Evolutionary conservation across 306 rosid genomes (phyloP).

Genomic region (Dalbergia cultrata): DNA sequence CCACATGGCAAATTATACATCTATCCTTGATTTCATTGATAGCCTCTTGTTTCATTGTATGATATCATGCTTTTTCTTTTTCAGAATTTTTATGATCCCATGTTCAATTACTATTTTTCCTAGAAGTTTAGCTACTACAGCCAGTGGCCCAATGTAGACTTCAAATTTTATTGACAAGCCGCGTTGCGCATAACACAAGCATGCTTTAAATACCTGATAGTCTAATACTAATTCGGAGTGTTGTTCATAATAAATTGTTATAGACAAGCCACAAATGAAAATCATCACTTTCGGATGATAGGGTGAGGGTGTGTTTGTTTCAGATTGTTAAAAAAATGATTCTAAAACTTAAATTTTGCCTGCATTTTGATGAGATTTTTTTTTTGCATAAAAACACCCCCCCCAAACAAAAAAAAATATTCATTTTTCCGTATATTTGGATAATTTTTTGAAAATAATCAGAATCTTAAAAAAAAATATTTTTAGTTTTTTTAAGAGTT

Average conservation of each 20-base stretch:
- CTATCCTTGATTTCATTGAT: conserved; percentile 22
- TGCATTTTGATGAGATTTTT: too few species aligned
- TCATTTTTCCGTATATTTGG: too few species aligned
- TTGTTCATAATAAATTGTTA: background rate
- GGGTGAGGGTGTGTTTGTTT: background rate
- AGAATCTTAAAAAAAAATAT: too few species aligned
- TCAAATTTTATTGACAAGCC: background rate
- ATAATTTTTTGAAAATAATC: too few species aligned
- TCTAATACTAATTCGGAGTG: background rate
- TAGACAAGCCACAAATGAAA: background rate
- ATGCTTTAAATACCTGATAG: background rate
- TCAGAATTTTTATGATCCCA: background rate
- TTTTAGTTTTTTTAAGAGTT: too few species aligned
- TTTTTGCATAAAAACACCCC: too few species aligned
- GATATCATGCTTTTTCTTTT: background rate
- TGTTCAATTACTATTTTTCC: background rate
- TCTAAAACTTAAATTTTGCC: too few species aligned
- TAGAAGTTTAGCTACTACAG: background rate
- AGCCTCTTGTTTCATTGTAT: background rate
- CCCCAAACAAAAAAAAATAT: too few species aligned
- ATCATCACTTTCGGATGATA: conserved; percentile 8
- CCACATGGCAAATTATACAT: conserved; percentile 25
- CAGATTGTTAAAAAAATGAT: too few species aligned
- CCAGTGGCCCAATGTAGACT: background rate
- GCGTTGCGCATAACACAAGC: conserved; percentile 6